Evolutionary conservation across 2,329 filamentous ascomycete species (phyloP), one percentile per base, ranked within the genome.

Genomic region (Aspergillus sojae): DNA sequence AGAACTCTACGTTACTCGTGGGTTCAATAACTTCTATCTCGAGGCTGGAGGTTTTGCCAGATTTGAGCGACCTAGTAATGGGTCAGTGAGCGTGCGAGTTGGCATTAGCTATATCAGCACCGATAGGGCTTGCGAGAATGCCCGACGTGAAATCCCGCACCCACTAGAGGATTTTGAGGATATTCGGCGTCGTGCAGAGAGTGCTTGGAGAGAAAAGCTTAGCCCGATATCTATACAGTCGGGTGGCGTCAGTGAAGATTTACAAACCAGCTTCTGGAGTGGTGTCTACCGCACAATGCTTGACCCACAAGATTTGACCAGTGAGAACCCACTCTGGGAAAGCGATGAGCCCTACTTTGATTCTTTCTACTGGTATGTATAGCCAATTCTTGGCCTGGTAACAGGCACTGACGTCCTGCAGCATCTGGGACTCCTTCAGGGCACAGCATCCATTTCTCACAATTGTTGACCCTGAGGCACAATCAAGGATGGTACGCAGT

Each of bases 251-350:
- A 46, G 48, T 70, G 73, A n/a, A 72, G 77, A n/a, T 76, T 74
- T 75, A 10, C 70, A 78, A 41, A 87, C 77, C 21, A 86, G 86
- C 48, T 90, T 92, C 68, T 91, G 89, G 80, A 90, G 87, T 60
- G 89, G 89, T 2, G 83, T 89, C 21, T 91, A 91, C 71, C 81
- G 89, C 21, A 86, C 86, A 2, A 88, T 91, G 86, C 85, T 91
- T 62, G 89, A 86, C 58, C 89, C 89, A 1, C 89, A 91, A 68
- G 89, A 91, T 68, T 91, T 91, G 65, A 91, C 89, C 0, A 88
- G 87, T 1, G 89, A 92, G 73, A 92, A 92, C 63, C 88, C 88
- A 2, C 73, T 87, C 0, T 92, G 89, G 88, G 71, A 82, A 1
- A 88, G 84, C 55, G 78, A 77, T 1, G 88, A 91, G 74, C 89